Conservation (phyloP, 495 filamentous ascomycete species). For the Lepraria neglecta region DNA sequence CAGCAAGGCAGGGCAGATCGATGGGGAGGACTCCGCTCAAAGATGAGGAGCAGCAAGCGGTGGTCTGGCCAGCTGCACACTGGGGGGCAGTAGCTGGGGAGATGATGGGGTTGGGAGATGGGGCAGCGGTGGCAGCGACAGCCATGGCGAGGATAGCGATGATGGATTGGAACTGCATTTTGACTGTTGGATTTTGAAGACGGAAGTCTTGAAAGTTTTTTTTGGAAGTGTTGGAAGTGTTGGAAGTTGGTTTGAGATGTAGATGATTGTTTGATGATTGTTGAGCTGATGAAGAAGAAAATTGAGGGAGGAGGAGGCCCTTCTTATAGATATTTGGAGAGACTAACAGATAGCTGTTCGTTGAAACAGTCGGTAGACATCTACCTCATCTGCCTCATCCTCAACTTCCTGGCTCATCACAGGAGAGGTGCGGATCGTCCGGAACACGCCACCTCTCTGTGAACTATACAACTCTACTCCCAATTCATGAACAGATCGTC, state of each 20-base stretch:
- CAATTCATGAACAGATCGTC: not conserved
- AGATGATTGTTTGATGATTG: slow-evolving; percentile 6
- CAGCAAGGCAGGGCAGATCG: not conserved
- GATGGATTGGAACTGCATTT: slow-evolving; percentile 23
- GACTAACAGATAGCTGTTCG: not conserved
- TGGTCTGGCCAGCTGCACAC: not conserved
- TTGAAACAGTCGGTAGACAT: not conserved
- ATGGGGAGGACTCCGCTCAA: not conserved
- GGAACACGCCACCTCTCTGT: not conserved
- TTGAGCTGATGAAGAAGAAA: slow-evolving; percentile 11
- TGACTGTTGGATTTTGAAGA: slow-evolving; percentile 1
- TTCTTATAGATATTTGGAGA: slow-evolving; percentile 11
- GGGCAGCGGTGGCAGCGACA: slow-evolving; percentile 10
- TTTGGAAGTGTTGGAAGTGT: not conserved
- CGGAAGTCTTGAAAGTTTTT: slow-evolving; percentile 9
- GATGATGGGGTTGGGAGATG: not conserved
- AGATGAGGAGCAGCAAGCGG: not conserved
- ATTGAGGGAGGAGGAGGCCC: not conserved
- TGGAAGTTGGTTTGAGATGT: slow-evolving; percentile 2
- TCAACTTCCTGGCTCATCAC: not conserved
- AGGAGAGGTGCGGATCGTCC: slow-evolving; percentile 8
- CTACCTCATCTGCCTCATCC: not conserved
- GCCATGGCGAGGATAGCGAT: slow-evolving; percentile 18
- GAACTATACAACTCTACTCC: not conserved
- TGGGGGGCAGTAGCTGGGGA: not conserved